A percentile compares a stretch with the other conserved stretches of the same genome.
These are phyloP conservation scores for Penicillium cosmopolitanum DNA, from an alignment of 495 filamentous ascomycete genomes.

Conservation along the genomic window DNA sequence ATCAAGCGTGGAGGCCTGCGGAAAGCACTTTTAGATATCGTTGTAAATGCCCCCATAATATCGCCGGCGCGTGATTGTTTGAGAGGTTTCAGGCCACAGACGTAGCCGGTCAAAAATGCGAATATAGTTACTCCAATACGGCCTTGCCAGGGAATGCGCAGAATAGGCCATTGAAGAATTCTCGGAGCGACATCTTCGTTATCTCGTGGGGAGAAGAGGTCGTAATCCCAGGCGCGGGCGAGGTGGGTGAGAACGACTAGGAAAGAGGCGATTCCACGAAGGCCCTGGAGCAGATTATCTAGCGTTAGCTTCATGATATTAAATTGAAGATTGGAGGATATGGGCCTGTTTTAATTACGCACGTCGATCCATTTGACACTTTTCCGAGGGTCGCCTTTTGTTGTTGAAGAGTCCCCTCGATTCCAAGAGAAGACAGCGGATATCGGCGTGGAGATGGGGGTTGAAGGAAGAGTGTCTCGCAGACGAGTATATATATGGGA, in stretches of 20 bases:
- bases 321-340: not conserved
- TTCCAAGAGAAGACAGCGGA: constrained; percentile 36
- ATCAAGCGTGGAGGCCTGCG: constrained; percentile 66
- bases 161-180: constrained; percentile 61
- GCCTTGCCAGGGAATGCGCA: constrained; percentile 68
- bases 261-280: constrained; percentile 67
- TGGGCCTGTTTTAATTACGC: constrained; percentile 27
- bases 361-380: constrained; percentile 77
- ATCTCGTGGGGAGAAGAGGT: constrained; percentile 59
- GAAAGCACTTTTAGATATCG: constrained; percentile 65
- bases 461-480: constrained; percentile 20
- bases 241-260: constrained; percentile 72
- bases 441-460: constrained; percentile 10
- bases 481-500: constrained; percentile 40
- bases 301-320: not conserved
- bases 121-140: constrained; percentile 70
- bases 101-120: constrained; percentile 69
- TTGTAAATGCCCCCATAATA: constrained; percentile 52
- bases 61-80: constrained; percentile 61
- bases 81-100: constrained; percentile 68
- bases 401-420: constrained; percentile 22
- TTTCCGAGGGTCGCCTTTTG: constrained; percentile 50
- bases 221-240: constrained; percentile 60
- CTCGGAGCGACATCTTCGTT: constrained; percentile 50
- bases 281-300: constrained; percentile 54